These are phyloP conservation scores for Rhizopus sp. DNA, from an alignment of 371 early-diverging fungal species.

Conservation along the genomic window DNA sequence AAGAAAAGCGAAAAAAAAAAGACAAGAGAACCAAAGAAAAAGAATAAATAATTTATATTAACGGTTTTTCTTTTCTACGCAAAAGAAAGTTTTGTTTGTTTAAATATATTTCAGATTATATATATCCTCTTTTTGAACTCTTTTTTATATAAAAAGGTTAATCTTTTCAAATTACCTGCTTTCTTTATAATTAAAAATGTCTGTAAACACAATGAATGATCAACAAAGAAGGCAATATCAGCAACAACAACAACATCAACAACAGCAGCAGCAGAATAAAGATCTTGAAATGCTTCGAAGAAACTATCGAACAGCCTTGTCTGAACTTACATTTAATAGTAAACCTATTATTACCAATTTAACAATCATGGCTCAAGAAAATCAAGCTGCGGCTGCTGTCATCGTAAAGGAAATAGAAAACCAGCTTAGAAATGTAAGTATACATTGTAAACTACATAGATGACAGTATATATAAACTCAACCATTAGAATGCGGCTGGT, in stretches of 20 bases:
- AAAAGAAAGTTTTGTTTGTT: conserved; percentile 1
- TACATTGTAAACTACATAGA: conserved; percentile 2
- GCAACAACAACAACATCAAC: conserved; percentile 24
- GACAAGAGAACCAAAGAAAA: not conserved
- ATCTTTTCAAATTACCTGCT: no score
- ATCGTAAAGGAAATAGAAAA: conserved; percentile 87
- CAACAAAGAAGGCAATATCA: conserved; percentile 7
- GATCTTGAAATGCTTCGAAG: conserved; percentile 39
- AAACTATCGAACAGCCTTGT: conserved; percentile 37
- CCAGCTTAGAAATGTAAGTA: conserved; percentile 75
- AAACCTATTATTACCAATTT: conserved; percentile 89
- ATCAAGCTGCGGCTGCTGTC: conserved; percentile 59
- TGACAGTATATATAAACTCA: conserved; percentile 6
- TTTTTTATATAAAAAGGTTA: not conserved
- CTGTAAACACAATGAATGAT: conserved; percentile 5
- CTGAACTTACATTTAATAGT: conserved; percentile 86
- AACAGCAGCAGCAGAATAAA: conserved; percentile 8
- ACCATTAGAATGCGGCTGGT: conserved; percentile 64
- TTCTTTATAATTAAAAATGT: not conserved
- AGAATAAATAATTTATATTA: conserved; percentile 5
- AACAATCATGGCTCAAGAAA: conserved; percentile 84
- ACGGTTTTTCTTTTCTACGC: conserved; percentile 1
- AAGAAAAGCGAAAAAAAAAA: conserved; percentile 1
- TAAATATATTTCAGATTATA: not conserved
- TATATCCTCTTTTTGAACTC: conserved; percentile 1